These are phyloP conservation scores for Pseudocercospora eumusae DNA, from an alignment of 2,329 filamentous ascomycete species.

Conservation along the genomic window DNA sequence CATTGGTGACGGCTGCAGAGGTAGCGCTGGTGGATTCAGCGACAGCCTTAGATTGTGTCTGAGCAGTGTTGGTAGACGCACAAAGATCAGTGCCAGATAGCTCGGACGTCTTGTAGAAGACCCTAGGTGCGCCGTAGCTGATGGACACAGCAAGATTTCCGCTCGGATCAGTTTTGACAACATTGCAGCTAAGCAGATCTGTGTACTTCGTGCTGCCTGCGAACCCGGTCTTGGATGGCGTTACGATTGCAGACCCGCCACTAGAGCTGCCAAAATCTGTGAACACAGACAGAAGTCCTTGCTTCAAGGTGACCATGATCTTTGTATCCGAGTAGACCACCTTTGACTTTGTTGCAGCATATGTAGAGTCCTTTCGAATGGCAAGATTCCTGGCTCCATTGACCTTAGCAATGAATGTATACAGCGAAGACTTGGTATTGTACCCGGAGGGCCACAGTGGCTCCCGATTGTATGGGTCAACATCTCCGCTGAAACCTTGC, in stretches of 20 bases:
- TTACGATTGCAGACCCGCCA: slow-evolving; percentile 14
- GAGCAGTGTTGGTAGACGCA: slow-evolving; percentile 17
- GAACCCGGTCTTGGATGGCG: slow-evolving; percentile 18
- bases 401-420: slow-evolving; percentile 43
- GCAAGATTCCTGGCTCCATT: slow-evolving; percentile 54
- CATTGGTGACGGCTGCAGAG: neutral
- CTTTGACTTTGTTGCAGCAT: slow-evolving; percentile 43
- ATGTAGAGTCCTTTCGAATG: slow-evolving; percentile 42
- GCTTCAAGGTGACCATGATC: slow-evolving; percentile 25
- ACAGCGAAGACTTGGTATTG: slow-evolving; percentile 43
- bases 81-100: slow-evolving; percentile 44
- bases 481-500: slow-evolving; percentile 52
- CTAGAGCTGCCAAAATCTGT: slow-evolving; percentile 19
- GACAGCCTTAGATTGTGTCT: neutral
- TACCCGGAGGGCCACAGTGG: slow-evolving; percentile 44
- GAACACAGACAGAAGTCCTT: slow-evolving; percentile 25
- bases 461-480: slow-evolving; percentile 42
- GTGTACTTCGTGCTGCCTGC: slow-evolving; percentile 22
- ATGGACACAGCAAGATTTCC: slow-evolving; percentile 51
- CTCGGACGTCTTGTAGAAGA: slow-evolving; percentile 44
- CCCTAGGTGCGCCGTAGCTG: slow-evolving; percentile 46
- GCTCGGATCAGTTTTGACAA: slow-evolving; percentile 45
- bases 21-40: neutral
- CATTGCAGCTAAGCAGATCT: slow-evolving; percentile 50
- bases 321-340: slow-evolving; percentile 33